Percentiles rank a stretch among this genome's conserved stretches.
These are phyloP conservation scores for Blastomyces gilchristii DNA, from an alignment of 2,329 filamentous ascomycete genomes.

Conservation along the genomic window DNA sequence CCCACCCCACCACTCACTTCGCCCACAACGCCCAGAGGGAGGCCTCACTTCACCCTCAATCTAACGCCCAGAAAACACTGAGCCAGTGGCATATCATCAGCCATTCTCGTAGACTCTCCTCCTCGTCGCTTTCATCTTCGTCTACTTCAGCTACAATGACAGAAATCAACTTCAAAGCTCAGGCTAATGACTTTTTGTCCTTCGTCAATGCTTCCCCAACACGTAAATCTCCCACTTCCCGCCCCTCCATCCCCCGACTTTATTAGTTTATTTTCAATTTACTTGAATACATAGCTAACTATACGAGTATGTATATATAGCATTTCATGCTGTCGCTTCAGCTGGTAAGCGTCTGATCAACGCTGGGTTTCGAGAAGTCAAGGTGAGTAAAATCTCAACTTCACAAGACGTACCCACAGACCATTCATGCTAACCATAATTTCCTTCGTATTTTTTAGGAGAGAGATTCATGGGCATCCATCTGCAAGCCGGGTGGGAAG, in stretches of 20 bases:
- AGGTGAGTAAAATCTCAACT: slow-evolving; percentile 33
- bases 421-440: neutral
- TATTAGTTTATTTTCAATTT: slow-evolving; percentile 9
- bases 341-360: slow-evolving; percentile 64
- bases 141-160: slow-evolving; percentile 20
- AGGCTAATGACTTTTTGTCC: slow-evolving; percentile 72
- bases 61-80: neutral
- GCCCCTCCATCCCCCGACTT: neutral
- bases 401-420: neutral
- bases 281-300: neutral
- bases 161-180: slow-evolving; percentile 21
- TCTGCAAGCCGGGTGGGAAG: slow-evolving; percentile 69
- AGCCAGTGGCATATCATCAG: neutral
- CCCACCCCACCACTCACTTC: neutral
- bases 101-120: neutral
- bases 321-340: slow-evolving; percentile 85
- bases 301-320: slow-evolving; percentile 37
- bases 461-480: slow-evolving; percentile 57
- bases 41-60: neutral
- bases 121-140: neutral
- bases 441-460: slow-evolving; percentile 9
- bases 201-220: slow-evolving; percentile 93
- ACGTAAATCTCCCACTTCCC: slow-evolving; percentile 45
- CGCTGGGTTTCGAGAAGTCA: slow-evolving; percentile 79
- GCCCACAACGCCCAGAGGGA: neutral